Evolutionary conservation across 768 basidiomycete genomes (phyloP).

Genomic region (Agaricus subrufescens): DNA sequence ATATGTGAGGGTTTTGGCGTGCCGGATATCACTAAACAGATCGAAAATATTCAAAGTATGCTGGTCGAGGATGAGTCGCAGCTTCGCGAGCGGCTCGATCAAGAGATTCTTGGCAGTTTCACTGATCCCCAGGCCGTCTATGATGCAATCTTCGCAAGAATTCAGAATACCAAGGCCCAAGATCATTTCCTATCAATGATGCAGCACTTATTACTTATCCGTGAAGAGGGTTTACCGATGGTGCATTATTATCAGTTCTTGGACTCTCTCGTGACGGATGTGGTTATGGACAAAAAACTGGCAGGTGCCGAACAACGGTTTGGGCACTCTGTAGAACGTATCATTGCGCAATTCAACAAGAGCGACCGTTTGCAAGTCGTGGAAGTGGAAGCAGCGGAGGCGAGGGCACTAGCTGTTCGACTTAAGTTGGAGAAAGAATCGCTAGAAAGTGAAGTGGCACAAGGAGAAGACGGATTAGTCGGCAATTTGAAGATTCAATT

Average conservation of each 20-base stretch:
- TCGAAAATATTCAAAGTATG: constrained; percentile 52
- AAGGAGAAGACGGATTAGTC: constrained; percentile 80
- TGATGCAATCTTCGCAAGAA: constrained; percentile 71
- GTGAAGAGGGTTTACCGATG: constrained; percentile 80
- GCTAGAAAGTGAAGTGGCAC: constrained; percentile 76
- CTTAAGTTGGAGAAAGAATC: constrained; percentile 79
- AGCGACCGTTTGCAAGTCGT: constrained; percentile 77
- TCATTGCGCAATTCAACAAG: constrained; percentile 88
- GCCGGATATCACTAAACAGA: constrained; percentile 57
- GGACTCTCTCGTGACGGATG: constrained; percentile 82
- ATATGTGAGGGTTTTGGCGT: constrained; percentile 67
- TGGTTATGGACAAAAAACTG: constrained; percentile 90
- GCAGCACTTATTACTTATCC: constrained; percentile 88
- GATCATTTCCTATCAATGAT: constrained; percentile 91
- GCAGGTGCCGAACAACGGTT: constrained; percentile 80
- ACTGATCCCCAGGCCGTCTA: constrained; percentile 84
- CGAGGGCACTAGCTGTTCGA: constrained; percentile 57
- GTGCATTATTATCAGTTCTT: constrained; percentile 89
- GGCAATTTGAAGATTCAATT: constrained; percentile 75
- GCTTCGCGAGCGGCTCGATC: constrained; percentile 70
- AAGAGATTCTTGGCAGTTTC: constrained; percentile 71
- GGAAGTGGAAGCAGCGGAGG: constrained; percentile 70
- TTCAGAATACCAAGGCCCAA: constrained; percentile 72
- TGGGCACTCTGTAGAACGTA: constrained; percentile 83
- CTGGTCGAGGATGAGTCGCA: constrained; percentile 74